Evolutionary conservation across 306 rosid species (phyloP).

Genomic region (Fragaria vesca): DNA sequence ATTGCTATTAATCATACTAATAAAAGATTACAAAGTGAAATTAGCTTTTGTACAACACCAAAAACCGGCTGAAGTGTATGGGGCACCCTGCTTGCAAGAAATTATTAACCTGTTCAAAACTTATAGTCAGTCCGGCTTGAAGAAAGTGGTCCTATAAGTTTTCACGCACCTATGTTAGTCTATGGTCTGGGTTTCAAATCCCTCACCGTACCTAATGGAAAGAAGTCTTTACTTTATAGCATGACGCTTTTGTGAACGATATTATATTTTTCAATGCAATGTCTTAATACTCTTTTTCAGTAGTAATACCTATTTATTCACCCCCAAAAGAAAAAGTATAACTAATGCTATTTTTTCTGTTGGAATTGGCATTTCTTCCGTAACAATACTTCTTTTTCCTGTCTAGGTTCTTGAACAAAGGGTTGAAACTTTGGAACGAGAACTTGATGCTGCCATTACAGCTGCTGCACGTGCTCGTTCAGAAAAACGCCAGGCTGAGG

Average conservation of each 20-base stretch:
- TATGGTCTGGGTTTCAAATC: not conserved
- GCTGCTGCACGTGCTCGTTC: slow-evolving; percentile 91
- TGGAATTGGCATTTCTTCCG: not conserved
- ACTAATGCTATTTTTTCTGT: not conserved
- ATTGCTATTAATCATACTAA: not conserved
- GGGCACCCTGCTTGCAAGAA: not conserved
- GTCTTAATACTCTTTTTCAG: not conserved
- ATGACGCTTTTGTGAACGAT: not conserved
- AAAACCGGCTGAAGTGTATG: not conserved
- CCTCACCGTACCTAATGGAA: not conserved
- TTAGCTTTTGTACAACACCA: not conserved
- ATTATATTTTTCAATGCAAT: not conserved
- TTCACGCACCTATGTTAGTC: not conserved
- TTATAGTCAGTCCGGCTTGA: not conserved
- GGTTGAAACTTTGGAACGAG: slow-evolving; percentile 81
- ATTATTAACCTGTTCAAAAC: not conserved
- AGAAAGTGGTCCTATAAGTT: not conserved
- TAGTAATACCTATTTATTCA: not conserved
- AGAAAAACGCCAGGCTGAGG: slow-evolving; percentile 85
- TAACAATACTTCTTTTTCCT: not conserved
- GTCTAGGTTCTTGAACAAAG: slow-evolving; percentile 75
- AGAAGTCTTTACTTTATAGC: not conserved
- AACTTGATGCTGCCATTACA: slow-evolving; percentile 85
- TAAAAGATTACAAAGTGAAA: not conserved
- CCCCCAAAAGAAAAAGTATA: not conserved